Conservation (phyloP, 2,329 filamentous ascomycete genomes). For the Aspergillus flavus region DNA sequence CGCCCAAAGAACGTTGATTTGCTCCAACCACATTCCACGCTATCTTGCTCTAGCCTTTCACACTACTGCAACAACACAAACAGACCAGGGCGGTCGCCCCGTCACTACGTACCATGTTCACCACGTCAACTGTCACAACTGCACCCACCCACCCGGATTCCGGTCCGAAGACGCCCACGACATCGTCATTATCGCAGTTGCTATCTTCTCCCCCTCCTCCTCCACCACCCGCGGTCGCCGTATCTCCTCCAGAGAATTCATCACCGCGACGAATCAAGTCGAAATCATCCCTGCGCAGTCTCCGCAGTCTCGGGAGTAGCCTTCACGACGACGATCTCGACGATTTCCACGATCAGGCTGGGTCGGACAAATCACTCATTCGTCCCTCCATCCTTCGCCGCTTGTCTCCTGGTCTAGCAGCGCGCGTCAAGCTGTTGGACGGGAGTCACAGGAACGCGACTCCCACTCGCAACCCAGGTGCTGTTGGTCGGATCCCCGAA, state of each 20-base stretch:
- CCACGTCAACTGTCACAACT: slow-evolving; percentile 32
- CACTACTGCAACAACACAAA: slow-evolving; percentile 7
- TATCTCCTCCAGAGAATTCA: slow-evolving; percentile 32
- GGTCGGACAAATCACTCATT: slow-evolving; percentile 31
- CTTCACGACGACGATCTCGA: slow-evolving; percentile 32
- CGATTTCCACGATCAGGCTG: slow-evolving; percentile 21
- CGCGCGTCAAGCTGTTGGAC: slow-evolving; percentile 46
- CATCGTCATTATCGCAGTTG: slow-evolving; percentile 15
- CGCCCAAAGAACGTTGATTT: slow-evolving; percentile 9
- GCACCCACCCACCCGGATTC: slow-evolving; percentile 31
- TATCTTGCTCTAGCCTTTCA: slow-evolving; percentile 16
- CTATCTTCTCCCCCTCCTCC: slow-evolving; percentile 31
- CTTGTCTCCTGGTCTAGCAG: slow-evolving; percentile 45
- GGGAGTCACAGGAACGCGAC: slow-evolving; percentile 33
- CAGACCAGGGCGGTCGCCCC: slow-evolving; percentile 25
- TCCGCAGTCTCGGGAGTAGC: slow-evolving; percentile 38
- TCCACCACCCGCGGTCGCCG: slow-evolving; percentile 31
- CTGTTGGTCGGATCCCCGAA: slow-evolving; percentile 44
- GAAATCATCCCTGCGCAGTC: slow-evolving; percentile 40
- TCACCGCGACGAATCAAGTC: slow-evolving; percentile 37
- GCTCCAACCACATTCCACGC: slow-evolving; percentile 9
- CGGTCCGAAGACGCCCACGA: slow-evolving; percentile 27
- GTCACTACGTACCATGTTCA: slow-evolving; percentile 42
- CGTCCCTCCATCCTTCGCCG: slow-evolving; percentile 44
- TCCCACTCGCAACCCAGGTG: slow-evolving; percentile 26